Evolutionary conservation across 768 basidiomycete genomes (phyloP), one percentile per base, ranked within the genome.

Genomic region (Hypholoma fasciculare): DNA sequence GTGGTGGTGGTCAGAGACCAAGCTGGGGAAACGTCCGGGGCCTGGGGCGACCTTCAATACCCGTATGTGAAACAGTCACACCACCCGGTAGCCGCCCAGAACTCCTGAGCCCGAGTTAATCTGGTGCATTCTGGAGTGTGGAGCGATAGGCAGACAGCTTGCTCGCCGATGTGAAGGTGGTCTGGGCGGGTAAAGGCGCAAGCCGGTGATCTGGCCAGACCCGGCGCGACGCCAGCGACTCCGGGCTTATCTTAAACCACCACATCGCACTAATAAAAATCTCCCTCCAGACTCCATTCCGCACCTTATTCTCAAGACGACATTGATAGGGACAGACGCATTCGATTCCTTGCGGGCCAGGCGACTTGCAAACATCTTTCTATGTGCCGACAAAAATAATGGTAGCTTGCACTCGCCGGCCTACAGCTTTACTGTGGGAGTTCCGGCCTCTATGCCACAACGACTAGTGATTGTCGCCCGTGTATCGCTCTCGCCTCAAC

Each of bases 1-100:
- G 56, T 57, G 20, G 56, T 57, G 52, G 64, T 57, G 58, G 57
- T 65, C 48, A 54, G 52, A 44, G 59, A 40, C 54, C 57, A 62
- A 61, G 51, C 27, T 8, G 54, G 42, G 42, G 48, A 53, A 54
- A 49, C 47, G 30, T 40, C 36, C 38, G 38, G 38, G 56, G 38
- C 19, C 23, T 19, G 40, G 39, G 38, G 39, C 39, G 23, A 44
- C 17, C 7, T 17, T 26, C 16, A 49, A 49, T 56, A 56, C 37
- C 56, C 49, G 56, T 56, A 56, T 50, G 55, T 50, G 55, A 49
- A 51, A 50, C 44, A 38, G n/a, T 55, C 44, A 26, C 43, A 54
- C 44, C 17, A 37, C 54, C 44, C 19, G 34, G 43, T 38, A 19
- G 30, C 44, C 42, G 44, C 40, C 36, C 52, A 52, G 30, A 54